Percentiles rank a stretch among this genome's conserved stretches.
These are phyloP conservation scores for Alternaria sp. DNA, from an alignment of 2,329 filamentous ascomycete genomes.

Conservation along the genomic window DNA sequence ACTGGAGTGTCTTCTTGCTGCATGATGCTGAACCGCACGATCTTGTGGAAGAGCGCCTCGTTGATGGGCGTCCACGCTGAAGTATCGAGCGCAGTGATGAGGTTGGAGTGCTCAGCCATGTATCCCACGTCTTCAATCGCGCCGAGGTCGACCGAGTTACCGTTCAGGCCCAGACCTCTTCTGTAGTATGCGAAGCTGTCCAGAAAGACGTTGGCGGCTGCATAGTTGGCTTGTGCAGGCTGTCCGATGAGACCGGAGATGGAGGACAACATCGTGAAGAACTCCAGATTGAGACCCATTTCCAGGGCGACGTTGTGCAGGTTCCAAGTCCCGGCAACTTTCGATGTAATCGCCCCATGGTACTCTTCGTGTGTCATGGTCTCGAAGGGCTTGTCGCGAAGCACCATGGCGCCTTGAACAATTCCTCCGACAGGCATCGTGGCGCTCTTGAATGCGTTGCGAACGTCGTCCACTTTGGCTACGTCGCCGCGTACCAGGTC, in stretches of 20 bases:
- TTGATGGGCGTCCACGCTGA: not conserved
- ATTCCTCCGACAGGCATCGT: slow-evolving; percentile 14
- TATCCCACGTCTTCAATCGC: slow-evolving; percentile 37
- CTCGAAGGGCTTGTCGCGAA: slow-evolving; percentile 10
- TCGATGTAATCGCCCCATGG: slow-evolving; percentile 12
- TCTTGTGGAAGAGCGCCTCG: not conserved
- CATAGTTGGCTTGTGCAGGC: slow-evolving; percentile 32
- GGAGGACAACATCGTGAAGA: slow-evolving; percentile 50
- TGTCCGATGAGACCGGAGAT: slow-evolving; percentile 26
- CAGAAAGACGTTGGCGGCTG: slow-evolving; percentile 39
- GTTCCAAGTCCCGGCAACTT: slow-evolving; percentile 33
- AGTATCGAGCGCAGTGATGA: not conserved
- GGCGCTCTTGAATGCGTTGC: not conserved
- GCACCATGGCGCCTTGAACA: slow-evolving; percentile 3
- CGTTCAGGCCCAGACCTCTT: slow-evolving; percentile 21
- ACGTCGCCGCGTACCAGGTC: slow-evolving; percentile 9
- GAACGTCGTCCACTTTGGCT: slow-evolving; percentile 3
- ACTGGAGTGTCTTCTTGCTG: not conserved
- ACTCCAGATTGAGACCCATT: slow-evolving; percentile 35
- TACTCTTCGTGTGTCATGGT: slow-evolving; percentile 20
- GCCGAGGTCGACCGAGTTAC: slow-evolving; percentile 32
- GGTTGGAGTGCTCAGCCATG: slow-evolving; percentile 14
- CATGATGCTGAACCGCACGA: not conserved
- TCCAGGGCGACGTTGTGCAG: slow-evolving; percentile 22
- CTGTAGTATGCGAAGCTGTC: slow-evolving; percentile 35